Percentiles rank a stretch among this genome's conserved stretches.
These are phyloP conservation scores for Vitis hybrid DNA, from an alignment of 177 flowering plant species.

Conservation along the genomic window DNA sequence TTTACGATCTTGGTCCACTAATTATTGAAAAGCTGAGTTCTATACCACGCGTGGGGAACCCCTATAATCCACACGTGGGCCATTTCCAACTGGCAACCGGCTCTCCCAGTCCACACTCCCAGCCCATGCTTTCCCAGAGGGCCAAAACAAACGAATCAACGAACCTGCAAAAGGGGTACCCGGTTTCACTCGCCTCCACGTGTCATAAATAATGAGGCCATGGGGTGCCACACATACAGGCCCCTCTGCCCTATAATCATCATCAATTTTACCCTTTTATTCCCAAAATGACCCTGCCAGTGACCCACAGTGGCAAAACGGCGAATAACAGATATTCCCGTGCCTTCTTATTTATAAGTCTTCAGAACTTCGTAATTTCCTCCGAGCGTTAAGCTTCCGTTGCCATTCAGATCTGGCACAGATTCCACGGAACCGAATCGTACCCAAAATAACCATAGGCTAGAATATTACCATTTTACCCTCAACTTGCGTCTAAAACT, in stretches of 20 bases:
- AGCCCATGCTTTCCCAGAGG: neutral
- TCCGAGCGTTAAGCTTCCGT: neutral
- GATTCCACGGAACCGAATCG: neutral
- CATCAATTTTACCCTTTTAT: too few relatives aligned
- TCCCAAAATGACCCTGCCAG: neutral
- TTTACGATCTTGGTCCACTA: neutral
- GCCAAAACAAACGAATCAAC: neutral
- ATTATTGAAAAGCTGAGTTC: slow-evolving; percentile 1
- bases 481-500: neutral
- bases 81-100: neutral
- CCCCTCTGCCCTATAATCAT: neutral
- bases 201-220: neutral
- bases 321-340: neutral
- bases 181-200: neutral
- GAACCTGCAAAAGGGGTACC: neutral
- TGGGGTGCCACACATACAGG: neutral
- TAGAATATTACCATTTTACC: neutral
- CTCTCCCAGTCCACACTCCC: neutral
- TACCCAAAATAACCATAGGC: neutral
- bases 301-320: slow-evolving; percentile 3
- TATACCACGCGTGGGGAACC: slow-evolving; percentile 11
- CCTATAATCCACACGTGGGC: slow-evolving; percentile 10
- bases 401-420: neutral
- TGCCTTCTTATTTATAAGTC: neutral
- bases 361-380: slow-evolving; percentile 3